Percentiles rank a stretch among this genome's conserved stretches.
phyloP scores from a whole-genome alignment of 306 rosid species.

The Cicer yamashitae region DNA sequence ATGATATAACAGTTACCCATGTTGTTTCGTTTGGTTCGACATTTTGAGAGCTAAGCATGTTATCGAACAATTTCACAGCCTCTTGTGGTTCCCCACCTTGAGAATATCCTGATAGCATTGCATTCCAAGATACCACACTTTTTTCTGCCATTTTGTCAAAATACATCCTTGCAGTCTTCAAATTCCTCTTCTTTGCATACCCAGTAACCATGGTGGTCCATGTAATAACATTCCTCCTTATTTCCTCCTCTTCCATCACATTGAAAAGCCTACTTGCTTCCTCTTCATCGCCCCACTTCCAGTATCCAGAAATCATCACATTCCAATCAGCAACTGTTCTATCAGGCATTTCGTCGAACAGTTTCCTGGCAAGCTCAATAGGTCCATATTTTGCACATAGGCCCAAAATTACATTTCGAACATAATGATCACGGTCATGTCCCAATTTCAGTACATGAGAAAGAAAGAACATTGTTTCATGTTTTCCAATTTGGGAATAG shows the following conservation, averaged over 20 bases:
- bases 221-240: conserved; percentile 54
- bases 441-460: conserved; percentile 59
- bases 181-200: conserved; percentile 55
- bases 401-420: conserved; percentile 60
- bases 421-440: conserved; percentile 49
- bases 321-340: conserved; percentile 71
- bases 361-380: conserved; percentile 53
- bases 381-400: conserved; percentile 50
- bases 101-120: conserved; percentile 75
- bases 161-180: conserved; percentile 58
- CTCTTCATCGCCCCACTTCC: conserved; percentile 64
- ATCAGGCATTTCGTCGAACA: conserved; percentile 66
- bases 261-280: conserved; percentile 60
- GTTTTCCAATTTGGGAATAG: conserved; percentile 50
- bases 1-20: conserved; percentile 65
- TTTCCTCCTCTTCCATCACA: conserved; percentile 38
- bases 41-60: conserved; percentile 53
- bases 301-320: conserved; percentile 63
- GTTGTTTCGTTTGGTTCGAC: conserved; percentile 59
- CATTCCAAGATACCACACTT: conserved; percentile 79
- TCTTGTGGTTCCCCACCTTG: conserved; percentile 59
- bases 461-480: conserved; percentile 54
- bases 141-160: conserved; percentile 64
- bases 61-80: conserved; percentile 60
- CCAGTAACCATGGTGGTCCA: conserved; percentile 79